Evolutionary conservation across 1,284 basidiomycete genomes (phyloP).

Genomic region (Thecaphora thlaspeos): DNA sequence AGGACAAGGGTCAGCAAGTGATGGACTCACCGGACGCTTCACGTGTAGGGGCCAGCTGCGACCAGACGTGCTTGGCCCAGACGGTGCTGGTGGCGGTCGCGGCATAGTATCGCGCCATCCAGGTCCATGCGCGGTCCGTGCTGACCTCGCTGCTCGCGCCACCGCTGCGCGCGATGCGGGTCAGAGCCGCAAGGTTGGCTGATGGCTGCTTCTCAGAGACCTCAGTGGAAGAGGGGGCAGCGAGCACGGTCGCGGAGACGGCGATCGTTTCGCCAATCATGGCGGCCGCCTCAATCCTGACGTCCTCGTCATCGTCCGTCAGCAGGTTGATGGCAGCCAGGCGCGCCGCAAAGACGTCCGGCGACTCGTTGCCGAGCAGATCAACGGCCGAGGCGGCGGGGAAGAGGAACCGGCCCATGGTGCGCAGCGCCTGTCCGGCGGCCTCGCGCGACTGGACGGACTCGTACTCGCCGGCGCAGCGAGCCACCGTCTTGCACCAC

Average conservation of each 20-base stretch:
- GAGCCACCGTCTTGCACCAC: constrained; percentile 5
- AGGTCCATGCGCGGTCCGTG: constrained; percentile 33
- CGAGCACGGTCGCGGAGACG: neutral
- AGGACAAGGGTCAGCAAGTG: too few relatives aligned
- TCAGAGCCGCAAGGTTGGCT: constrained; percentile 17
- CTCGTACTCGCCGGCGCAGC: constrained; percentile 27
- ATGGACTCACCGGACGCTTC: constrained; percentile 6
- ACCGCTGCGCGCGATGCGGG: constrained; percentile 15
- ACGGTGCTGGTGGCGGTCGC: neutral
- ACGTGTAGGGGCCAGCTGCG: constrained; percentile 13
- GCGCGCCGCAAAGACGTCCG: constrained; percentile 17
- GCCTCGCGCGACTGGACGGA: constrained; percentile 38
- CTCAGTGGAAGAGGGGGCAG: neutral
- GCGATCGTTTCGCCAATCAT: constrained; percentile 29
- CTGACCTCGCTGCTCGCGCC: constrained; percentile 30
- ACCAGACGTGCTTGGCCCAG: constrained; percentile 23
- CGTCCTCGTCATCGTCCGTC: constrained; percentile 39
- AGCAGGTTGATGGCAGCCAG: constrained; percentile 30
- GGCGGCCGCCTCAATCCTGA: constrained; percentile 32
- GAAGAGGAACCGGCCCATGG: constrained; percentile 21
- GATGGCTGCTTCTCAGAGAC: neutral
- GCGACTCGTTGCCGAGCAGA: neutral
- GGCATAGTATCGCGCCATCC: constrained; percentile 28
- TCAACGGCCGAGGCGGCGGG: constrained; percentile 1
- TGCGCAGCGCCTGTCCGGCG: constrained; percentile 16